phyloP scores from a whole-genome alignment of 176 grass and related monocot genomes.

The Cymbopogon citratus region DNA sequence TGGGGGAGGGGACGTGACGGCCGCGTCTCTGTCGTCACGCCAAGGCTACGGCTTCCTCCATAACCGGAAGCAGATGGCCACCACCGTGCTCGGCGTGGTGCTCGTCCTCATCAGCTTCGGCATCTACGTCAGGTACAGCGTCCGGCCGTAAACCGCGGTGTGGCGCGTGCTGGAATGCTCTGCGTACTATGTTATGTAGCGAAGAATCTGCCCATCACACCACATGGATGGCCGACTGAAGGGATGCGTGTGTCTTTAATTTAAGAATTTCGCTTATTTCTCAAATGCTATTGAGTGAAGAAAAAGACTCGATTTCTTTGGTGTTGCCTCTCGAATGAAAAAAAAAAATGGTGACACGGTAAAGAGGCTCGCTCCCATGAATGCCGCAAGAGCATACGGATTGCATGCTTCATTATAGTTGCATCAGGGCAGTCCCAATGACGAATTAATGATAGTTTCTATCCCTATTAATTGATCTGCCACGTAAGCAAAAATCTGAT shows the following conservation, averaged over 20 bases:
- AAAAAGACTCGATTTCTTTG: too few species aligned
- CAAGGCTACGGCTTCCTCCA: not conserved
- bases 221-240: not conserved
- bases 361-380: too few species aligned
- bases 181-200: not conserved
- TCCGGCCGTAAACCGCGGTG: not conserved
- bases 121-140: slow-evolving; percentile 37
- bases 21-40: not conserved
- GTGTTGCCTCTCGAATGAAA: too few species aligned
- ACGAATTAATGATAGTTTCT: too few species aligned
- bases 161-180: not conserved
- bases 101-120: slow-evolving; percentile 28
- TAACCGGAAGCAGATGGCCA: not conserved
- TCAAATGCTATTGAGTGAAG: too few species aligned
- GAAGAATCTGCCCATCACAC: not conserved
- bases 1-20: not conserved
- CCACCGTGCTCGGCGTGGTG: slow-evolving; percentile 23
- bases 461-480: too few species aligned
- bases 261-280: not conserved
- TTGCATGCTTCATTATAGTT: too few species aligned
- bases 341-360: too few species aligned
- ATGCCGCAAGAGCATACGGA: slow-evolving; percentile 20
- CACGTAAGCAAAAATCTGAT: too few species aligned
- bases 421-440: too few species aligned
- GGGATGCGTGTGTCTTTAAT: not conserved